Conservation (phyloP, 164 flowering plant species). For the Hamamelis virginiana region DNA sequence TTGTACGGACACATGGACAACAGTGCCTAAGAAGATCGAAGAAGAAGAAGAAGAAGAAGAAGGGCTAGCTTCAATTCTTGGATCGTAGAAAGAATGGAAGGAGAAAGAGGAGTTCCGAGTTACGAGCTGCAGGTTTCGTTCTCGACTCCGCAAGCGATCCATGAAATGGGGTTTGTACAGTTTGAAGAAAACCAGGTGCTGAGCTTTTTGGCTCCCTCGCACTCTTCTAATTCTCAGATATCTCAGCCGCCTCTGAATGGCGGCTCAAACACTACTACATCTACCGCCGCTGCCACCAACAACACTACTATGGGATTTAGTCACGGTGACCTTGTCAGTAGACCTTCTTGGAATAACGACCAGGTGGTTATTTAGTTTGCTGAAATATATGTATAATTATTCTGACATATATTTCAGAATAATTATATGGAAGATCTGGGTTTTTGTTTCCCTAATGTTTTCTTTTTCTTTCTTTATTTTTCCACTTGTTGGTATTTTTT, state of each 20-base stretch:
- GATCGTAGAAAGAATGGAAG: constrained; percentile 31
- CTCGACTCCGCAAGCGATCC: constrained; percentile 30
- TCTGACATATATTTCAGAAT: too few species aligned
- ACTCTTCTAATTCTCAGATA: constrained; percentile 20
- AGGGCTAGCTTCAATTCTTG: too few species aligned
- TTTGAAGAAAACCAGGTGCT: constrained; percentile 53
- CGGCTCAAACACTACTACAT: neutral
- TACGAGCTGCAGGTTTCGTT: constrained; percentile 33
- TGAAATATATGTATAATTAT: too few species aligned
- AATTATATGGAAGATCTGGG: too few species aligned
- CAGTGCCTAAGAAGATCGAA: constrained; percentile 3
- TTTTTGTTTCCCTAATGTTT: neutral
- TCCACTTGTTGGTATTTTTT: neutral
- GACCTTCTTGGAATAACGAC: constrained; percentile 36
- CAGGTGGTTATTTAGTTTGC: constrained; percentile 25
- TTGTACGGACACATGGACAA: constrained; percentile 3
- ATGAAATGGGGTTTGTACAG: constrained; percentile 56
- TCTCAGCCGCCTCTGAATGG: constrained; percentile 29
- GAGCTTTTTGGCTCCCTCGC: constrained; percentile 43
- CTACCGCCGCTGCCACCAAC: constrained; percentile 6
- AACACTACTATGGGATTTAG: constrained; percentile 27
- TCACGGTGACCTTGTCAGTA: constrained; percentile 21
- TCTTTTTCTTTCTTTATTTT: neutral
- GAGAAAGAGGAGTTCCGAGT: constrained; percentile 28
- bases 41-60: constrained; percentile 6